phyloP scores from a whole-genome alignment of 768 basidiomycete genomes.

The Hysterangium stoloniferum region DNA sequence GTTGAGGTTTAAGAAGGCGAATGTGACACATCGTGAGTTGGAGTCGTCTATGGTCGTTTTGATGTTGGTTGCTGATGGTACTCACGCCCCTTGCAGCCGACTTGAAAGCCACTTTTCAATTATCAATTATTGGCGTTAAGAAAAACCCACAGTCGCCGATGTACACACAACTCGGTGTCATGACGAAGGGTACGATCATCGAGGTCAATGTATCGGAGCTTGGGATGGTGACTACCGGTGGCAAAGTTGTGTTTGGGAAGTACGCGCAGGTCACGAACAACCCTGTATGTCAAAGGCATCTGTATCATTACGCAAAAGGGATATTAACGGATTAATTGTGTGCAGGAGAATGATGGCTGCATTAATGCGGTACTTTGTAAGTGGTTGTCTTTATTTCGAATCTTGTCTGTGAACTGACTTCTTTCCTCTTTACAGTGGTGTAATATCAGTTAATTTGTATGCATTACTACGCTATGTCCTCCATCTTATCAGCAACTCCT shows the following conservation, averaged over 20 bases:
- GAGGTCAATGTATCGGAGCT: slow-evolving; percentile 99
- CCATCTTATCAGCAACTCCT: too few relatives aligned
- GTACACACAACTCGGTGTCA: slow-evolving; percentile 92
- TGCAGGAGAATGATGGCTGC: slow-evolving; percentile 83
- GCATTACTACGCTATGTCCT: too few relatives aligned
- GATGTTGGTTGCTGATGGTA: neutral
- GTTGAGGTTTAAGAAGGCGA: slow-evolving; percentile 93
- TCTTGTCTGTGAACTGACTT: neutral
- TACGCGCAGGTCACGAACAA: slow-evolving; percentile 93
- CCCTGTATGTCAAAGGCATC: slow-evolving; percentile 30
- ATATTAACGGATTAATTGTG: neutral
- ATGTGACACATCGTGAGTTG: slow-evolving; percentile 95
- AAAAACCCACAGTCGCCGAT: slow-evolving; percentile 99
- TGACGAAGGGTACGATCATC: slow-evolving; percentile 97
- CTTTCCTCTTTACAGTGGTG: neutral
- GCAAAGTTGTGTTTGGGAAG: slow-evolving; percentile 90
- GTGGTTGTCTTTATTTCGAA: slow-evolving; percentile 24
- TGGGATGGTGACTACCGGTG: slow-evolving; percentile 94
- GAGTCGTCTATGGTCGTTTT: neutral
- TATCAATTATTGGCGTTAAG: slow-evolving; percentile 96
- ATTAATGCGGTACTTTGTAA: slow-evolving; percentile 88
- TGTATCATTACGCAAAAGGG: neutral
- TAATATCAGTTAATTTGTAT: neutral
- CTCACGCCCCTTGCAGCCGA: slow-evolving; percentile 53
- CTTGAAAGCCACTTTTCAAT: slow-evolving; percentile 96